phyloP scores from a whole-genome alignment of 1,284 basidiomycete genomes.

The Hortiboletus rubellus region DNA sequence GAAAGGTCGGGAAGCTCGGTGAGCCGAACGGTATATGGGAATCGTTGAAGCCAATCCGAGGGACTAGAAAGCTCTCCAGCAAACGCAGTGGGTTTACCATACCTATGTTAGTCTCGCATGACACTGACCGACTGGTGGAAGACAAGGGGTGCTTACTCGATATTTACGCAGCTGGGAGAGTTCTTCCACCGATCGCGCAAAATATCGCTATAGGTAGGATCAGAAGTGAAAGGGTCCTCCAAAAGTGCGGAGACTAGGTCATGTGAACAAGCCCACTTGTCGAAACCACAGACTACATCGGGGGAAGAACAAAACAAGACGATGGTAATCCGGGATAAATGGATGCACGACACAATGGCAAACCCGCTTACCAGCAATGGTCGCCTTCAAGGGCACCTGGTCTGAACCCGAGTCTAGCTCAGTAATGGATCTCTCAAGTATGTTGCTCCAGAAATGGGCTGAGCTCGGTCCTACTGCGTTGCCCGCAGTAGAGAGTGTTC shows the following conservation, averaged over 20 bases:
- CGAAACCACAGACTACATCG: slow-evolving; percentile 52
- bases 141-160: slow-evolving; percentile 43
- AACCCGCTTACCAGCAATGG: slow-evolving; percentile 48
- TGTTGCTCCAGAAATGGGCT: slow-evolving; percentile 41
- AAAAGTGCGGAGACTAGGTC: slow-evolving; percentile 66
- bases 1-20: slow-evolving; percentile 43
- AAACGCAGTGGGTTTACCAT: slow-evolving; percentile 25
- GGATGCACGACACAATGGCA: background rate
- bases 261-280: slow-evolving; percentile 49
- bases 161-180: slow-evolving; percentile 32
- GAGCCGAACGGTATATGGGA: slow-evolving; percentile 48
- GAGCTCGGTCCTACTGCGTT: slow-evolving; percentile 19
- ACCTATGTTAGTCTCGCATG: slow-evolving; percentile 13
- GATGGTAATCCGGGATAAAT: slow-evolving; percentile 1
- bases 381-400: slow-evolving; percentile 30
- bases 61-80: slow-evolving; percentile 33
- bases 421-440: slow-evolving; percentile 39
- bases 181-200: slow-evolving; percentile 49
- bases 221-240: slow-evolving; percentile 63
- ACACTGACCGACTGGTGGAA: background rate
- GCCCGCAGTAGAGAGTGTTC: slow-evolving; percentile 32
- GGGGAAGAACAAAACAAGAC: background rate
- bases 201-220: slow-evolving; percentile 40
- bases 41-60: slow-evolving; percentile 56
- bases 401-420: slow-evolving; percentile 32